Conservation (phyloP, 2,329 filamentous ascomycete genomes). For the Calonectria pseudoreteaudii region DNA sequence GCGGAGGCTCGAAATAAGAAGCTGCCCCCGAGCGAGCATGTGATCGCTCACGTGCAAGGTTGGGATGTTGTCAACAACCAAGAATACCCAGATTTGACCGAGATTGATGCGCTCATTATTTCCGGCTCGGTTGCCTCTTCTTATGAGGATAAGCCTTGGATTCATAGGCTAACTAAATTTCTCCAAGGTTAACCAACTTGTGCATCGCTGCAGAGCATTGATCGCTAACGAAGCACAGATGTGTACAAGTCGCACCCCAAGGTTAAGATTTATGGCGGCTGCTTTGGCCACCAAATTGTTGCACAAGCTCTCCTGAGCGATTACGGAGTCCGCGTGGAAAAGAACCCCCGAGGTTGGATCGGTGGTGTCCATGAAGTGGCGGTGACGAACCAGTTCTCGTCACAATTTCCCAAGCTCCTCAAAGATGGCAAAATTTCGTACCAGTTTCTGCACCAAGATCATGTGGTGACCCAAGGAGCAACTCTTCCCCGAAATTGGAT, state of each 20-base stretch:
- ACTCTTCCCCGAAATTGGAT: neutral
- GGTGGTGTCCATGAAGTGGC: neutral
- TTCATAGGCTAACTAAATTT: neutral
- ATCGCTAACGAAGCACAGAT: neutral
- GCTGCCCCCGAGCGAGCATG: neutral
- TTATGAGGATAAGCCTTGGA: neutral
- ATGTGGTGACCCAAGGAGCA: neutral
- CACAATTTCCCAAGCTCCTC: neutral
- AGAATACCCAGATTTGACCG: neutral
- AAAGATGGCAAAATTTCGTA: neutral
- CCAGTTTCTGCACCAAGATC: neutral
- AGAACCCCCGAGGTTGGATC: neutral
- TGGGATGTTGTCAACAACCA: neutral
- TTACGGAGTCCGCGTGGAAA: neutral
- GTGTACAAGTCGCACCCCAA: neutral
- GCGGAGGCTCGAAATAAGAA: neutral
- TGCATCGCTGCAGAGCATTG: too few species aligned
- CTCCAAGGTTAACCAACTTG: neutral
- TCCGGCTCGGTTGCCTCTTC: neutral
- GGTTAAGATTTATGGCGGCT: neutral
- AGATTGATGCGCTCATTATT: neutral
- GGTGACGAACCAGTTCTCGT: neutral
- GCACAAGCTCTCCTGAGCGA: neutral
- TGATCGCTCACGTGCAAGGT: neutral
- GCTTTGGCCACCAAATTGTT: constrained; percentile 2